Base-by-base conservation (phyloP, 768 basidiomycete genomes). In the Lactarius hengduanensis region DNA sequence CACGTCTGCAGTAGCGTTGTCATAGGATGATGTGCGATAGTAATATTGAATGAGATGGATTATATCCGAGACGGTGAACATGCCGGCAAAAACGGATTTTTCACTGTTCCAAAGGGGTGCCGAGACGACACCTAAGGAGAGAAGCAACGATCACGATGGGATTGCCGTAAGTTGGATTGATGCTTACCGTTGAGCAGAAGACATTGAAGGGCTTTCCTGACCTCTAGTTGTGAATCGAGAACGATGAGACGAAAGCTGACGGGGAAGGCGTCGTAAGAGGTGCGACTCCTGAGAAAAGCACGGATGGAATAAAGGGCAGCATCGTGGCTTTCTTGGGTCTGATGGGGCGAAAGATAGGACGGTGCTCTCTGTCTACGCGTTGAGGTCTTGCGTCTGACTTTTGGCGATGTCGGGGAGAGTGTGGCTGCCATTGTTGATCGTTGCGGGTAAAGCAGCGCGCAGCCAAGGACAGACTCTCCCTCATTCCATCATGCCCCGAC, bases 31-130 rank as follows among this genome's bases (percentile, higher is more conserved):
- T 15, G 90, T 92, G 57, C 89, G 87, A 77, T 98, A 97, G 77
- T 98, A 99, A 79, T 96, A 97, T 73, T 99, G 97, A 70, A 99
- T 98, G 70, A 99, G 87, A 76, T 99, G 97, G 65, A 99, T 98
- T 76, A 99, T 95, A 77, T 99, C 97, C 64, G 94, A 85, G n/a
- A 98, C 94, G 10, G 97, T 99, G 74, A 99, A 90, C 96, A 99
- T 98, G 67, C 97, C 97, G 10, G 94, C 93, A 73, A 99, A 99
- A 50, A 82, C 86, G 5, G 93, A 96, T 67, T 85, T 86, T 70
- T 94, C 92, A 76, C 94, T 96, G 80, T 98, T 96, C 94, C 96
- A 99, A 30, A 99, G 81, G 15, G 97, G 96, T 0, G 97, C 97
- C 6, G 97, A 98, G 26, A 98, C 96, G 66, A 98, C 96, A 68